These are phyloP conservation scores for Calonectria hawksworthii DNA, from an alignment of 2,329 filamentous ascomycete species.

Conservation along the genomic window DNA sequence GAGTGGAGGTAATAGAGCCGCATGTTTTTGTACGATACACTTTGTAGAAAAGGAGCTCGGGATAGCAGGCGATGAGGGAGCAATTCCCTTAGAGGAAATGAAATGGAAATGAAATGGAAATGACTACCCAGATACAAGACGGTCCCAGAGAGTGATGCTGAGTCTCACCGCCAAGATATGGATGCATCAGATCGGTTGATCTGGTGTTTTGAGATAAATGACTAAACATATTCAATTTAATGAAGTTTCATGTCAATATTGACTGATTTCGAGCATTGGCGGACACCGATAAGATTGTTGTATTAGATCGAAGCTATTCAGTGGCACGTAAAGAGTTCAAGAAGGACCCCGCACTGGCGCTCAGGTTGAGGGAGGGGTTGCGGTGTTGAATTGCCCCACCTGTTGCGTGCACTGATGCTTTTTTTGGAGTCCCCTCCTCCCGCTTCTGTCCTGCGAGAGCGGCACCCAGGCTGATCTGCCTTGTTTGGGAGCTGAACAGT, in stretches of 20 bases:
- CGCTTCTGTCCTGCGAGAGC: background rate
- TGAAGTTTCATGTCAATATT: background rate
- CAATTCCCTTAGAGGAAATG: background rate
- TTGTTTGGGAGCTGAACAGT: background rate
- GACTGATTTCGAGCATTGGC: background rate
- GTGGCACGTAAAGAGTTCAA: slow-evolving; percentile 1
- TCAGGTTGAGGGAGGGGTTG: slow-evolving; percentile 8
- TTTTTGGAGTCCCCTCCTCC: slow-evolving; percentile 17
- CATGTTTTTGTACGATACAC: slow-evolving; percentile 24
- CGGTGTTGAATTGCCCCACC: slow-evolving; percentile 19
- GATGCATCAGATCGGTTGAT: background rate
- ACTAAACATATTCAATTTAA: background rate
- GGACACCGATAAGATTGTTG: background rate
- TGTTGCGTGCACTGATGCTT: slow-evolving; percentile 8
- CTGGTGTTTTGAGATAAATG: background rate
- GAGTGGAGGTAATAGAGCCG: slow-evolving; percentile 9
- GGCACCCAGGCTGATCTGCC: background rate
- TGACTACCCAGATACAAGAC: background rate
- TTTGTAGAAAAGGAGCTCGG: slow-evolving; percentile 9
- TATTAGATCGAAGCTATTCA: background rate
- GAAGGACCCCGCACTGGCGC: slow-evolving; percentile 22
- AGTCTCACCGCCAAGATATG: background rate
- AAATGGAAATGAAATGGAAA: background rate
- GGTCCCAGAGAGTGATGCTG: background rate
- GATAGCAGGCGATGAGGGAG: slow-evolving; percentile 2